Percentiles rank a stretch among this genome's conserved stretches.
These are phyloP conservation scores for Teunomyces lycoperdinae DNA, from an alignment of 805 yeast species.

Conservation along the genomic window DNA sequence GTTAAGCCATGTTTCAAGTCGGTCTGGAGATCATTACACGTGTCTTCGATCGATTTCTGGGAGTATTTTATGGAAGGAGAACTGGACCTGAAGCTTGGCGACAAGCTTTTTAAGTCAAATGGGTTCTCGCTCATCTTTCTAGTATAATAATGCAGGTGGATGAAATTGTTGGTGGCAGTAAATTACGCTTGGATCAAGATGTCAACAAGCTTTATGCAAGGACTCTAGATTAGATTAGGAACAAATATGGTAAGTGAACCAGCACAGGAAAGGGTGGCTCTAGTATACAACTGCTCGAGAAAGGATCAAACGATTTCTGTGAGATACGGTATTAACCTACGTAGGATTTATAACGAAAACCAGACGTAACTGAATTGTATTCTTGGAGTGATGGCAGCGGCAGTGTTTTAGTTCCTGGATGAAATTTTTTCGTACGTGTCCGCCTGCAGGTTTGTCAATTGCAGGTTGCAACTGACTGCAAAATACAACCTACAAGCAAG, in stretches of 20 bases:
- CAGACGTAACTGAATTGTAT: not conserved
- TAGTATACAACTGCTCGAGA: not conserved
- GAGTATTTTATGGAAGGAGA: slow-evolving; percentile 68
- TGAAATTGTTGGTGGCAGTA: not conserved
- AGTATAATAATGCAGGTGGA: not conserved
- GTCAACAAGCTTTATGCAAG: not conserved
- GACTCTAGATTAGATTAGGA: not conserved
- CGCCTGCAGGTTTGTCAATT: slow-evolving; percentile 1
- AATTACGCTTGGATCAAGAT: not conserved
- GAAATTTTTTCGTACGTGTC: slow-evolving; percentile 2
- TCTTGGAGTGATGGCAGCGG: not conserved
- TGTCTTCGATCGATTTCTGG: slow-evolving; percentile 61
- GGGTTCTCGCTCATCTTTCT: slow-evolving; percentile 42
- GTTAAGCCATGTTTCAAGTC: slow-evolving; percentile 58
- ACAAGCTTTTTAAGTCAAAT: slow-evolving; percentile 21
- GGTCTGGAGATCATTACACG: slow-evolving; percentile 60
- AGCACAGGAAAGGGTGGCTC: too few species aligned
- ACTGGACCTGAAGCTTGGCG: slow-evolving; percentile 19
- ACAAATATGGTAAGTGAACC: too few species aligned
- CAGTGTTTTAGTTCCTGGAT: not conserved
- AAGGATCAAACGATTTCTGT: not conserved
- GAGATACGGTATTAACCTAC: not conserved
- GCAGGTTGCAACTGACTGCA: not conserved
- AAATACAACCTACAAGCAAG: not conserved
- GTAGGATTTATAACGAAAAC: not conserved